phyloP scores from a whole-genome alignment of 2,329 filamentous ascomycete species.

The Xenosphaeropsis pyriputrescens region DNA sequence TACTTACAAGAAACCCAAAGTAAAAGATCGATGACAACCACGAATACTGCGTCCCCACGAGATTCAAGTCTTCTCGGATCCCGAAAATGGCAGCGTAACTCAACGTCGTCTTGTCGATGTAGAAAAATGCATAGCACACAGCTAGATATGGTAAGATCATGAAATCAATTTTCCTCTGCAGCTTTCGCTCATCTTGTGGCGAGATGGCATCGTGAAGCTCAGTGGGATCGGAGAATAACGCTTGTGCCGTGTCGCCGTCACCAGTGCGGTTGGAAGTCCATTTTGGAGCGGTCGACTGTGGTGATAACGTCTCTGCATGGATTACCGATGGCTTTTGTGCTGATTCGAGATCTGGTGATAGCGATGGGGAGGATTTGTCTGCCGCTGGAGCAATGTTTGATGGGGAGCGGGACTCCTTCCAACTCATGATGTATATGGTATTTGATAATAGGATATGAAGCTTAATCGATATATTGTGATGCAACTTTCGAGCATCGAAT shows the following conservation, averaged over 20 bases:
- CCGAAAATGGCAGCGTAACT: constrained; percentile 45
- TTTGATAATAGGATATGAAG: too few relatives aligned
- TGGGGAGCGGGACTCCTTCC: too few relatives aligned
- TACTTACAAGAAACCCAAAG: constrained; percentile 33
- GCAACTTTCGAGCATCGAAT: too few relatives aligned
- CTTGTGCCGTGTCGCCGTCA: constrained; percentile 33
- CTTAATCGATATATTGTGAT: too few relatives aligned
- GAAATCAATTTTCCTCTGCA: constrained; percentile 40
- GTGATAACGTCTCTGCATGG: constrained; percentile 14
- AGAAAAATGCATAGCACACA: constrained; percentile 36
- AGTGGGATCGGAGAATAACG: constrained; percentile 30
- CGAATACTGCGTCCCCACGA: constrained; percentile 35
- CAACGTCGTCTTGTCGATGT: constrained; percentile 33
- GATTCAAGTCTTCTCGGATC: constrained; percentile 37
- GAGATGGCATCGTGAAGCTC: constrained; percentile 30
- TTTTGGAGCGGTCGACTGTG: constrained; percentile 3
- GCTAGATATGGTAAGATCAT: constrained; percentile 42
- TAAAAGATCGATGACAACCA: constrained; percentile 41
- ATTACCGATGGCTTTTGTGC: constrained; percentile 11
- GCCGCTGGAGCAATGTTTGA: too few relatives aligned
- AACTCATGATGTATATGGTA: too few relatives aligned
- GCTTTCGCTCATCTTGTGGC: constrained; percentile 26
- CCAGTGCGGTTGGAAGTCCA: constrained; percentile 11
- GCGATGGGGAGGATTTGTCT: background rate
- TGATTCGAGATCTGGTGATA: constrained; percentile 8